Percentiles rank a stretch among this genome's conserved stretches.
phyloP scores from a whole-genome alignment of 2,329 filamentous ascomycete species.

The Trichoderma citrinoviride region DNA sequence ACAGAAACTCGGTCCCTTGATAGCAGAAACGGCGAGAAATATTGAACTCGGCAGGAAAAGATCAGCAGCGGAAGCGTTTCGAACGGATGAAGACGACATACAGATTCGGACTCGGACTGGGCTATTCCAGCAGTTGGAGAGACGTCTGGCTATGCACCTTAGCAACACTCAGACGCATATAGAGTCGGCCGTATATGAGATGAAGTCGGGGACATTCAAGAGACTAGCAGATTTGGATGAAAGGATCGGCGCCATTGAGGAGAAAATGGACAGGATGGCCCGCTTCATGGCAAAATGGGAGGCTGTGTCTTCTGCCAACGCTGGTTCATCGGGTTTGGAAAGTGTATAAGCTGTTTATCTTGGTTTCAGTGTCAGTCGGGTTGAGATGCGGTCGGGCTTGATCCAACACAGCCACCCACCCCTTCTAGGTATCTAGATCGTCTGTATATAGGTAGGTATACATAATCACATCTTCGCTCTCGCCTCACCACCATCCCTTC shows the following conservation, averaged over 20 bases:
- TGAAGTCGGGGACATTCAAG: neutral
- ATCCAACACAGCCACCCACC: too few relatives aligned
- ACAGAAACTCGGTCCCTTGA: too few relatives aligned
- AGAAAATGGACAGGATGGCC: neutral
- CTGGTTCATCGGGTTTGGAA: too few relatives aligned
- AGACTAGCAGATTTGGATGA: neutral
- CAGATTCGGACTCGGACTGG: too few relatives aligned
- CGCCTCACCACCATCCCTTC: slow-evolving; percentile 26
- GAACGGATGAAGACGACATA: too few relatives aligned
- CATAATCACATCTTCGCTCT: slow-evolving; percentile 28
- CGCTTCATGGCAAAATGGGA: neutral
- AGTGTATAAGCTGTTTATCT: too few relatives aligned
- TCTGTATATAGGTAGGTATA: neutral
- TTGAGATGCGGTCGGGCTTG: too few relatives aligned
- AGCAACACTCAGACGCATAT: neutral
- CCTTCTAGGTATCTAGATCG: neutral
- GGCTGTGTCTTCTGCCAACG: neutral
- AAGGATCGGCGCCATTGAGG: neutral
- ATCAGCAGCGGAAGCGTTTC: too few relatives aligned
- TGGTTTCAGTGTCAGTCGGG: too few relatives aligned
- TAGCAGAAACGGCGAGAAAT: too few relatives aligned
- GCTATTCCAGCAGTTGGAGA: neutral
- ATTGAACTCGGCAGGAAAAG: too few relatives aligned
- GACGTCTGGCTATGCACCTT: neutral
- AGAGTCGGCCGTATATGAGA: neutral